Base-by-base conservation (phyloP, 257 asterid genomes). In the Coffea eugenioides region DNA sequence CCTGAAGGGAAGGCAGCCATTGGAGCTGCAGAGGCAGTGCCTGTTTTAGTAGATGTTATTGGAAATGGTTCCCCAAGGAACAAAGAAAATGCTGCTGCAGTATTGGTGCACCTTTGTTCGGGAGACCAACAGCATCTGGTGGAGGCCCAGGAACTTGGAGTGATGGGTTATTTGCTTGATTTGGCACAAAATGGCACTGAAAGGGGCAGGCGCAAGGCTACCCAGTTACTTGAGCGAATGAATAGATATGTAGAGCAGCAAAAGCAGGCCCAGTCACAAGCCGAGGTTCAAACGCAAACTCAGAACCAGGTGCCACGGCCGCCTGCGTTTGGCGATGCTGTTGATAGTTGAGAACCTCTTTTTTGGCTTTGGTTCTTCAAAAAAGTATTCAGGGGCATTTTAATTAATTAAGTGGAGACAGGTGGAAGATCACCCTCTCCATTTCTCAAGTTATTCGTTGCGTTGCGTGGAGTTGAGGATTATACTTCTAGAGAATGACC, bases 71-170 rank as follows among this genome's bases (percentile, higher is more conserved):
- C 98, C 2, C 94, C 99, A 0, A 78, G 98, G 86, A 95, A 92
- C 85, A 93, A 88, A 70, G 99, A 95, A 79, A 93, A 95, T 8
- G 92, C 99, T 7, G 96, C 95, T 16, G 98, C 98, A 1, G 96
- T 95, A 76, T 76, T 95, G 84, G 97, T 90, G 82, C 98, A 96
- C 83, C 92, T 96, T 1, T 91, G 97, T 78, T 93, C 97, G 0
- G 92, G 97, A 13, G 97, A 92, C 83, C 97, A 88, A 49, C 90
- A 90, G 10, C 82, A 90, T 83, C 84, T 96, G n/a, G 83, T 81
- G 2, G 83, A 89, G 54, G 96, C 97, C 48, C 94, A 85, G 88
- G 97, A 94, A 54, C 90, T 90, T 12, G 99, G 98, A 9, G 76
- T 94, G 41, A 89, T 92, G 95, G 92, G 86, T 23, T 91, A 89